Conservation (phyloP, 306 rosid species). For the Cucurbita moschata region DNA sequence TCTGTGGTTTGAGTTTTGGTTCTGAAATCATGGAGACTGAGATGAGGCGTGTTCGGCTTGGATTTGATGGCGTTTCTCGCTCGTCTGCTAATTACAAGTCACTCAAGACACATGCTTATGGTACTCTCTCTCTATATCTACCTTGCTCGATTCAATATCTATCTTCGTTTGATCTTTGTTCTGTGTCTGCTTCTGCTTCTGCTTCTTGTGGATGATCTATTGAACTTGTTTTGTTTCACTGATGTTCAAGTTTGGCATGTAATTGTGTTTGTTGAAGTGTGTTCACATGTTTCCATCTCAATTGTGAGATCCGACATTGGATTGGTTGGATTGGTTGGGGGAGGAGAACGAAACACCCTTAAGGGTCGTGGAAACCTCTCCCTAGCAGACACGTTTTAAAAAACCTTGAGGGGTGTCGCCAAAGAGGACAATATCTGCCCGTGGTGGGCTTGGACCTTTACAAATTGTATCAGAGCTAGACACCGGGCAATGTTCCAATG, state of each 20-base stretch:
- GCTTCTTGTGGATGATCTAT: not conserved
- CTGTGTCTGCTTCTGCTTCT: not conserved
- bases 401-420: no score
- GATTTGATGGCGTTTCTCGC: conserved; percentile 32
- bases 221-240: not conserved
- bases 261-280: not conserved
- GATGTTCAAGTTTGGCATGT: not conserved
- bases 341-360: no score
- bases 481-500: no score
- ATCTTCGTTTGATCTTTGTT: not conserved
- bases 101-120: conserved; percentile 47
- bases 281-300: not conserved
- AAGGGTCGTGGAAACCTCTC: no score
- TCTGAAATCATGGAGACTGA: conserved; percentile 39
- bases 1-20: conserved; percentile 35
- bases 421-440: no score
- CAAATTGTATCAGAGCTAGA: no score
- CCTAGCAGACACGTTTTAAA: no score
- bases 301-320: not conserved
- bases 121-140: conserved; percentile 16
- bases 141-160: not conserved
- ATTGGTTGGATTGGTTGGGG: no score
- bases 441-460: no score
- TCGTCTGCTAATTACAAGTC: conserved; percentile 40
- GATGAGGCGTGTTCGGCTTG: conserved; percentile 24